These are phyloP conservation scores for Magnolia sinica DNA, from an alignment of 164 flowering plant genomes.

Conservation along the genomic window DNA sequence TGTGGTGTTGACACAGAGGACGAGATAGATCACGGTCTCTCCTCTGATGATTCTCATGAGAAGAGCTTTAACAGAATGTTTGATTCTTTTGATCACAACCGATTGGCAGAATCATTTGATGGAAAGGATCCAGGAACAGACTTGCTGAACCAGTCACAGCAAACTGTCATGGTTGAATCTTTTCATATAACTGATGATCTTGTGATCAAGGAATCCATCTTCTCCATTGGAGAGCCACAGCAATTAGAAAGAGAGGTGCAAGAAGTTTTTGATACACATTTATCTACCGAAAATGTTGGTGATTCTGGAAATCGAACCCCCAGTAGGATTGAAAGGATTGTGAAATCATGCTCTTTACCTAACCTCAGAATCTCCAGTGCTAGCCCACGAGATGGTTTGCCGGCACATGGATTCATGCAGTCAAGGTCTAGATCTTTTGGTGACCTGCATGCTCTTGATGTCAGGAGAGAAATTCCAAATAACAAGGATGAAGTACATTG, in stretches of 20 bases:
- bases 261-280: conserved; percentile 28
- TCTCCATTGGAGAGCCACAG: conserved; percentile 48
- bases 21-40: conserved; percentile 38
- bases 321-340: conserved; percentile 35
- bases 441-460: conserved; percentile 37
- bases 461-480: conserved; percentile 23
- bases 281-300: conserved; percentile 32
- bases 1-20: conserved; percentile 34
- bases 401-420: conserved; percentile 9
- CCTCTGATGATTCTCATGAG: conserved; percentile 36
- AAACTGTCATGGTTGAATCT: conserved; percentile 30
- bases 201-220: conserved; percentile 34
- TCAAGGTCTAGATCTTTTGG: conserved; percentile 49
- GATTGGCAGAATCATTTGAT: conserved; percentile 15
- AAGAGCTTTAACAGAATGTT: conserved; percentile 3
- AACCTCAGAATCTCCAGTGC: conserved; percentile 24
- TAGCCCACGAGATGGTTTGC: conserved; percentile 21
- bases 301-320: conserved; percentile 36
- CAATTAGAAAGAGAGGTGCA: conserved; percentile 40
- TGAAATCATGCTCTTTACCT: conserved; percentile 59
- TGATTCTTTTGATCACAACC: conserved; percentile 20
- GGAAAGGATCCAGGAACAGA: conserved; percentile 25
- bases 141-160: conserved; percentile 20
- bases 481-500: conserved; percentile 20
- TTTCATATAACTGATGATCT: conserved; percentile 30